Conservation (phyloP, 768 basidiomycete genomes). For the Lactarius akahatsu region DNA sequence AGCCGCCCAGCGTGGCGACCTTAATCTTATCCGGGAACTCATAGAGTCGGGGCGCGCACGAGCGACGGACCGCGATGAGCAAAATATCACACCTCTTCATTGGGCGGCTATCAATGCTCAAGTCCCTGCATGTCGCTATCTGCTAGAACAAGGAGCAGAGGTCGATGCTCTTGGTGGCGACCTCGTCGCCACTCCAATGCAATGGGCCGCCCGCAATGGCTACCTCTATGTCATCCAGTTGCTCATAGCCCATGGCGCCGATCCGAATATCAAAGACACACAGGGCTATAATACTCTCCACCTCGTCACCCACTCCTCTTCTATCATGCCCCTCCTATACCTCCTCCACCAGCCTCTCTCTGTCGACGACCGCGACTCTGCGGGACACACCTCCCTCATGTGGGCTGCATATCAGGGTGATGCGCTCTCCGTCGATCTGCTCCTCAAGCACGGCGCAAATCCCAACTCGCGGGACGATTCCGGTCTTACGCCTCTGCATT, state of each 20-base stretch:
- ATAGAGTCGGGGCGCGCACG: conserved; percentile 68
- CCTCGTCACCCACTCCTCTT: conserved; percentile 91
- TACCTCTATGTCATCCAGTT: conserved; percentile 95
- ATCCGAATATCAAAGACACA: conserved; percentile 86
- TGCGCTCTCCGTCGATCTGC: conserved; percentile 87
- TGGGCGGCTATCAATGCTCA: conserved; percentile 99
- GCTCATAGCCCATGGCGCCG: conserved; percentile 84
- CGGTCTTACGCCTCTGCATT: conserved; percentile 88
- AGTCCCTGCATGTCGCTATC: conserved; percentile 78
- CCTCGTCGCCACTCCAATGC: conserved; percentile 89
- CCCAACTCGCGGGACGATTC: conserved; percentile 72
- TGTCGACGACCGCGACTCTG: conserved; percentile 85
- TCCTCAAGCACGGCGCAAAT: conserved; percentile 86
- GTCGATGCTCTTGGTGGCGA: conserved; percentile 95
- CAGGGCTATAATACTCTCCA: conserved; percentile 98
- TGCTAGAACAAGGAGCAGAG: conserved; percentile 91
- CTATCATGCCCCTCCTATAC: conserved; percentile 92
- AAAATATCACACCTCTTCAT: conserved; percentile 94
- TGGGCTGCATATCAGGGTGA: conserved; percentile 99
- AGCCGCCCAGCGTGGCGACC: conserved; percentile 86
- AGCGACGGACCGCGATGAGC: conserved; percentile 78
- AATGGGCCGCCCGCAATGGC: conserved; percentile 98
- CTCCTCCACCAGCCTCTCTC: conserved; percentile 90
- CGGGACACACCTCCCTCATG: conserved; percentile 95
- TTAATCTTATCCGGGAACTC: conserved; percentile 59